Evolutionary conservation across 1,284 basidiomycete species (phyloP).

Genomic region (Cryptococcus sp.): DNA sequence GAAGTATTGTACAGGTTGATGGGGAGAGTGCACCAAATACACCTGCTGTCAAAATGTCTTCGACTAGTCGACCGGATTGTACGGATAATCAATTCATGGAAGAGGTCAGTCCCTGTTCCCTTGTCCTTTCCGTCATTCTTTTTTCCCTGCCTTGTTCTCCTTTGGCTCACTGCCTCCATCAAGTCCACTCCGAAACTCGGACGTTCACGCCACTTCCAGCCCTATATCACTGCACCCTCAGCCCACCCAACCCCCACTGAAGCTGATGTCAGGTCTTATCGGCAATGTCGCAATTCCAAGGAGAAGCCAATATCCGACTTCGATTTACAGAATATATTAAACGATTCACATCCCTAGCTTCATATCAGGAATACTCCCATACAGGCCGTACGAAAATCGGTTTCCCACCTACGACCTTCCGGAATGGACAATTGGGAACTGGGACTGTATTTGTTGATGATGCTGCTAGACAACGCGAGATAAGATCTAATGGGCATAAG

Average conservation of each 20-base stretch:
- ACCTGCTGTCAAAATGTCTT: conserved; percentile 20
- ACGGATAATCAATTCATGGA: conserved; percentile 84
- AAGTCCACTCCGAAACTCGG: no score
- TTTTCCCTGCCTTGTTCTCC: no score
- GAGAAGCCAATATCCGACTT: conserved; percentile 70
- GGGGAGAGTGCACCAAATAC: conserved; percentile 10
- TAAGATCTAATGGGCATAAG: conserved; percentile 62
- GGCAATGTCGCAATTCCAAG: conserved; percentile 48
- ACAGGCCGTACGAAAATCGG: conserved; percentile 64
- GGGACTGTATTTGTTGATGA: conserved; percentile 69
- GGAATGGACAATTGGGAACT: conserved; percentile 56
- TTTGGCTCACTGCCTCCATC: no score
- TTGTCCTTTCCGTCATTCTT: conserved; percentile 22
- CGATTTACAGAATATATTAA: conserved; percentile 71
- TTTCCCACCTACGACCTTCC: conserved; percentile 48
- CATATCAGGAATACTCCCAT: conserved; percentile 71
- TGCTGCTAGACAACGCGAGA: conserved; percentile 56
- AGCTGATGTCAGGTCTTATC: no score
- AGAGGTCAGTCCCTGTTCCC: conserved; percentile 68
- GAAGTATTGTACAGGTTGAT: conserved; percentile 22
- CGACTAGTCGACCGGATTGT: conserved; percentile 57
- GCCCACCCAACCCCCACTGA: no score
- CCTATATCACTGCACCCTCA: no score
- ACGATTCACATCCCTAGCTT: conserved; percentile 69
- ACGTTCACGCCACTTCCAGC: no score